Conservation (phyloP, 345 rosid species). For the Populus alba region DNA sequence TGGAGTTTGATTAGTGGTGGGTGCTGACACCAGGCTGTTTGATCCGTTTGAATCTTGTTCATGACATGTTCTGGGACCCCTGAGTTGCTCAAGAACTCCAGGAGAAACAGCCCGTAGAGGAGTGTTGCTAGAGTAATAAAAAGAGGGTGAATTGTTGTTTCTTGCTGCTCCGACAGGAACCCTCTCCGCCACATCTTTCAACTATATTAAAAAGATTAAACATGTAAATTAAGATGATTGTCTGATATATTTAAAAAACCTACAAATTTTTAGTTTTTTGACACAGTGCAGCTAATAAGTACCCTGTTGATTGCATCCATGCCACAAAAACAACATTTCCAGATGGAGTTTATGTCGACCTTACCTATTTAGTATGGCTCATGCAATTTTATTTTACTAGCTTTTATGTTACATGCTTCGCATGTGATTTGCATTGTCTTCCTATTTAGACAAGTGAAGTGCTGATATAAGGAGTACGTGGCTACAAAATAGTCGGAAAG, state of each 20-base stretch:
- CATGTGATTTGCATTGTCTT: no score
- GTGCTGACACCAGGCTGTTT: constrained; percentile 2
- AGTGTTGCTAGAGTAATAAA: not conserved
- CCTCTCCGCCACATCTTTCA: constrained; percentile 34
- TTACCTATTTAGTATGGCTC: not conserved
- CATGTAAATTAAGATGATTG: not conserved
- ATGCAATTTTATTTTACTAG: not conserved
- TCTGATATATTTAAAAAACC: not conserved
- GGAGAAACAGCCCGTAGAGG: constrained; percentile 11
- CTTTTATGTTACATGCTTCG: no score
- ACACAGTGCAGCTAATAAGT: not conserved
- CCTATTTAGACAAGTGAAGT: no score
- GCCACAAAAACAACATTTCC: not conserved
- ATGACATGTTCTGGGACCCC: not conserved
- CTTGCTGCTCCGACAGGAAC: constrained; percentile 26
- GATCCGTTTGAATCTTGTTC: constrained; percentile 21
- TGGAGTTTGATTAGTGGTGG: not conserved
- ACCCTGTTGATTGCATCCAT: not conserved
- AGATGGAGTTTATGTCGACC: not conserved
- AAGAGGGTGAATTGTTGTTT: constrained; percentile 18
- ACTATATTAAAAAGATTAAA: constrained; percentile 26
- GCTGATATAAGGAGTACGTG: no score
- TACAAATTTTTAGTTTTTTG: not conserved
- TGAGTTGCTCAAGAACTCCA: constrained; percentile 13
- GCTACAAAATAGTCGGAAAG: no score